Base-by-base conservation (phyloP, 2,329 filamentous ascomycete genomes). In the Phyllosticta citribraziliensis region DNA sequence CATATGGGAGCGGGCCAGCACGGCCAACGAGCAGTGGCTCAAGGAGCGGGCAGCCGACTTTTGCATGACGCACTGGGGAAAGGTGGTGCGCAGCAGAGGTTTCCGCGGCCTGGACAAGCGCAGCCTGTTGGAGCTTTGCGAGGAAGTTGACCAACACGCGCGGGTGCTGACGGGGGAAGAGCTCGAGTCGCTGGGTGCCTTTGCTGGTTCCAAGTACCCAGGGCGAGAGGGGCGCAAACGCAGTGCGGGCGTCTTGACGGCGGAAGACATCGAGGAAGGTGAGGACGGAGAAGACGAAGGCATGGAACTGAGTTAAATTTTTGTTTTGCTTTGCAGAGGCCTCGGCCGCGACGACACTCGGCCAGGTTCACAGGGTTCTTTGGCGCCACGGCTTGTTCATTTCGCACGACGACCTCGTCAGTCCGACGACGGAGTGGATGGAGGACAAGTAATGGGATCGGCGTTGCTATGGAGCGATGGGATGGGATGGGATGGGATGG, bases 111-210 rank as follows among this genome's bases (percentile, higher is more conserved):
- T 99, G 40, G 90, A 88, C 61, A 87, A 89, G 60, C 79, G 83
- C 58, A 89, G 90, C 22, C 80, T 99, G 62, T 88, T 97, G 61
- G 93, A 97, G 70, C 82, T 99, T 10, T 96, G 90, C 60, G 91
- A 96, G 73, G 92, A 96, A 71, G 89, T 96, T 52, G 91, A 97
- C 73, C 88, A 87, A 68, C 94, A 97, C 70, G 91, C 92, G n/a
- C 83, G 93, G 25, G 88, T 99, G 6, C 82, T 97, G 5, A 88
- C 88, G 58, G 93, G 93, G 52, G 89, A 96, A 64, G 91, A 97
- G 72, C 78, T 95, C 14, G 85, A 87, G 65, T 76, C 80, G 62
- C 78, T 85, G 2, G 82, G 81, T 11, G 80, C 79, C 5, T 72
- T 84, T 25, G 79, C 78, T 27, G 75, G 77, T 9, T 79, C 77